Evolutionary conservation across 2,329 filamentous ascomycete species (phyloP), one percentile per base, ranked within the genome.

Genomic region (Neurospora sp.): DNA sequence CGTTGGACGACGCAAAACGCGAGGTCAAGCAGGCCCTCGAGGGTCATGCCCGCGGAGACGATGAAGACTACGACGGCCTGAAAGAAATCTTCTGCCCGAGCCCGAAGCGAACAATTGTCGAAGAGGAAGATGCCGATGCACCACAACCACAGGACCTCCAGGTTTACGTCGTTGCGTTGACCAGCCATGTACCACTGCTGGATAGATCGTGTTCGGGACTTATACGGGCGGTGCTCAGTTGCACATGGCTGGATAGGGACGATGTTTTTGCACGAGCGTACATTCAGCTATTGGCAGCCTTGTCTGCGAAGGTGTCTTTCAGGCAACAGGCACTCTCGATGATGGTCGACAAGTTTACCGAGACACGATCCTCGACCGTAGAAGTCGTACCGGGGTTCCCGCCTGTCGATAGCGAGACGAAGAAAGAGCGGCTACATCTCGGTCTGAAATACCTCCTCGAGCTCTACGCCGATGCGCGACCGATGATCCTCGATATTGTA

Each of bases 281-380:
- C 77, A 84, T 86, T 69, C 85, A 89, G 75, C 91, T 93, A 74
- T 81, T 93, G 33, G 87, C 87, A 19, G 88, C 89, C 43, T 82
- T 99, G 66, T 89, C 93, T 68, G 96, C 92, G 71, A 93, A 97
- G 76, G 90, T 92, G 66, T 89, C 88, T 15, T 96, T 93, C 79
- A 86, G 96, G 40, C 86, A 85, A 28, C 84, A 88, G 23, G 89
- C 97, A 46, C 85, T 97, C 70, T 85, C 88, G 70, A 95, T 93
- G 88, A 85, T 98, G 71, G 90, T 97, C 69, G 87, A 89, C 71
- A 90, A 93, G 78, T 92, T 99, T 76, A 85, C 87, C 70, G 86
- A 83, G 68, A 82, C 81, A 42, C 80, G 81, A 68, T 81, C 82
- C 1, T 77, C 83, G 33, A 38, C 39, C 10, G 68, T 86, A 83